Evolutionary conservation across 345 rosid genomes (phyloP), one percentile per base, ranked within the genome.

Genomic region (Salix koriyanagi): DNA sequence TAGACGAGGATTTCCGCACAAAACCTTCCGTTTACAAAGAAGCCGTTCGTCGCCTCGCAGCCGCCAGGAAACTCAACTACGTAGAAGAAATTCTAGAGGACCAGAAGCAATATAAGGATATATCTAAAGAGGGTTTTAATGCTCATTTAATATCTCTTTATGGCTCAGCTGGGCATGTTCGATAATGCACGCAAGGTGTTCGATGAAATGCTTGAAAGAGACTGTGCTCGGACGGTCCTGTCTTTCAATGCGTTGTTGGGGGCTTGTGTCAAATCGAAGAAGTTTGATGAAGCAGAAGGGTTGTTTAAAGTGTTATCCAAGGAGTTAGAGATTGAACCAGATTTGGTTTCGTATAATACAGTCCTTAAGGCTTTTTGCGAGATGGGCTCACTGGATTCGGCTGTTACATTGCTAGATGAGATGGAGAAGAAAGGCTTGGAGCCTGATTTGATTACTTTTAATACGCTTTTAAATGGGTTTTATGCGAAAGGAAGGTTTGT

Each of bases 221-320:
- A 83, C 21, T 88, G 95, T 62, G 79, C 74, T 16, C 85, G 86
- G 39, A 89, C 97, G 4, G 88, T 84, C 5, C 30, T 87, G 79
- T 90, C 98, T 28, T 88, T 90, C 79, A 93, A 91, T 66, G 86
- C 97, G 0, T 83, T 93, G 13, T 67, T 90, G 44, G 87, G 85
- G 11, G 95, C 94, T 2, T 88, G 28, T 26, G 37, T 36, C 9
- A 75, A 26, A 18, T 26, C 54, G 4, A 80, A 83, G 79, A 88
- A 86, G 79, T 86, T 85, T 16, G 89, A 87, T 75, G 54, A 82
- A 85, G 75, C 84, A n/a, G 83, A 81, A 67, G 79, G n/a, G 5
- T 46, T 92, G 69, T 88, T 88, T 60, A 85, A 79, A 65, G 88
- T 83, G 80, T 71, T 94, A 64, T 88, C 93, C 3, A 65, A 37